A percentile compares a stretch with the other conserved stretches of the same genome.
Conservation (phyloP, 306 rosid species). For the Rosa rugosa region DNA sequence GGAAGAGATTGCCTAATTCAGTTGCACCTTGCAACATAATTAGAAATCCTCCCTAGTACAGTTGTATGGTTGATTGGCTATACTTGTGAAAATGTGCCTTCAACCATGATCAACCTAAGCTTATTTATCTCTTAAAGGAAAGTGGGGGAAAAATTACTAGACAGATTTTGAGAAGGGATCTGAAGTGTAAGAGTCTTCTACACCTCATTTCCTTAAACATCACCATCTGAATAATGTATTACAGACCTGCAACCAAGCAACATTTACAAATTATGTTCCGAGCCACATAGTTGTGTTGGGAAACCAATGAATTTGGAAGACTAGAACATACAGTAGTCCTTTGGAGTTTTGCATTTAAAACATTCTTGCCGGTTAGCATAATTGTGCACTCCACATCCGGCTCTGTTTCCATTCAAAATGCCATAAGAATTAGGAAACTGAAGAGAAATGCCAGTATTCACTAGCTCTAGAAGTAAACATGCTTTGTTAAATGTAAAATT, state of each 20-base stretch:
- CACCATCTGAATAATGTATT: conserved; percentile 47
- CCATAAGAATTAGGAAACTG: conserved; percentile 10
- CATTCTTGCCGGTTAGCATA: conserved; percentile 90
- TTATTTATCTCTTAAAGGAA: conserved; percentile 31
- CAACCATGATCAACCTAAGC: conserved; percentile 33
- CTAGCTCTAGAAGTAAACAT: neutral
- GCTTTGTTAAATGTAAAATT: neutral
- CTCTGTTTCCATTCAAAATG: conserved; percentile 40
- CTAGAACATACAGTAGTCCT: conserved; percentile 52
- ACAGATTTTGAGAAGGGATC: conserved; percentile 27
- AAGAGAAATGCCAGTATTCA: neutral
- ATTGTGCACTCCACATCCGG: conserved; percentile 87
- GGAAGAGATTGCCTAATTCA: conserved; percentile 41
- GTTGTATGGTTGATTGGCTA: conserved; percentile 23
- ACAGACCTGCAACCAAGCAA: conserved; percentile 30
- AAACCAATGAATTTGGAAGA: conserved; percentile 4
- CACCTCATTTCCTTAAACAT: conserved; percentile 37
- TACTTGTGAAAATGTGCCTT: conserved; percentile 38
- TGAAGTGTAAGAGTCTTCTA: conserved; percentile 15
- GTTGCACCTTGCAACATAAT: conserved; percentile 36
- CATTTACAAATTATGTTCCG: conserved; percentile 21
- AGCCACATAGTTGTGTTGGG: neutral
- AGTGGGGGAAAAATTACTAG: conserved; percentile 3
- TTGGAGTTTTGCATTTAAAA: conserved; percentile 75
- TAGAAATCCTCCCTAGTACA: conserved; percentile 31